Percentiles rank a stretch among this genome's conserved stretches.
phyloP scores from a whole-genome alignment of 148 eudicot species.

The Polygonum maritimum region DNA sequence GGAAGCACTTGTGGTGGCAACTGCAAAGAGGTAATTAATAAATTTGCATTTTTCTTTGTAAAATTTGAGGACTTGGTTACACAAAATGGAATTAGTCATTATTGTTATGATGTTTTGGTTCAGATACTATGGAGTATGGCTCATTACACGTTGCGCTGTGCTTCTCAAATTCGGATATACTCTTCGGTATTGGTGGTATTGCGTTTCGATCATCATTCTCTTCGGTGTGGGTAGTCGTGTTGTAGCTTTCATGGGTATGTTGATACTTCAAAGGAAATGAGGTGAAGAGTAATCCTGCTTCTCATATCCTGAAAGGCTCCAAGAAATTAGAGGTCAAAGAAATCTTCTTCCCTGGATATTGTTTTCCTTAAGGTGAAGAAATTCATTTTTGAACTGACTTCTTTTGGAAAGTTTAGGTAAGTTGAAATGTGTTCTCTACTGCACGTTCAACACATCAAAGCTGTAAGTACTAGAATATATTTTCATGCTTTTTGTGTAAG shows the following conservation, averaged over 20 bases:
- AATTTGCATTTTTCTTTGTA: neutral
- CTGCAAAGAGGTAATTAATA: conserved; percentile 39
- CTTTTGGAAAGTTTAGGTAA: neutral
- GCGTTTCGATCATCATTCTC: conserved; percentile 27
- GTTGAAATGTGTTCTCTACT: neutral
- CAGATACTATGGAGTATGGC: conserved; percentile 71
- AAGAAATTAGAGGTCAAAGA: neutral
- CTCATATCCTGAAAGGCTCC: neutral
- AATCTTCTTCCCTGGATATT: neutral
- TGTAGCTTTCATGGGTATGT: conserved; percentile 45
- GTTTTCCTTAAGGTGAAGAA: neutral
- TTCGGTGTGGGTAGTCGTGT: conserved; percentile 35
- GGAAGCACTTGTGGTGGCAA: conserved; percentile 88
- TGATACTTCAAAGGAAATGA: conserved; percentile 39
- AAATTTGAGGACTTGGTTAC: neutral
- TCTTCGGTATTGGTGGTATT: conserved; percentile 34
- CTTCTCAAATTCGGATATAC: conserved; percentile 32
- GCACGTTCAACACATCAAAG: neutral
- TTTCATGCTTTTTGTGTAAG: neutral
- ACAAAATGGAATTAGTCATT: neutral
- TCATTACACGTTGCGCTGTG: conserved; percentile 50
- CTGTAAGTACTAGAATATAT: neutral
- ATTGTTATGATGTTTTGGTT: neutral
- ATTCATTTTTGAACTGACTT: neutral
- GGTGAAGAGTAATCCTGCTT: neutral